These are phyloP conservation scores for Diddensiella caesifluorescens DNA, from an alignment of 805 yeast genomes.

Conservation along the genomic window DNA sequence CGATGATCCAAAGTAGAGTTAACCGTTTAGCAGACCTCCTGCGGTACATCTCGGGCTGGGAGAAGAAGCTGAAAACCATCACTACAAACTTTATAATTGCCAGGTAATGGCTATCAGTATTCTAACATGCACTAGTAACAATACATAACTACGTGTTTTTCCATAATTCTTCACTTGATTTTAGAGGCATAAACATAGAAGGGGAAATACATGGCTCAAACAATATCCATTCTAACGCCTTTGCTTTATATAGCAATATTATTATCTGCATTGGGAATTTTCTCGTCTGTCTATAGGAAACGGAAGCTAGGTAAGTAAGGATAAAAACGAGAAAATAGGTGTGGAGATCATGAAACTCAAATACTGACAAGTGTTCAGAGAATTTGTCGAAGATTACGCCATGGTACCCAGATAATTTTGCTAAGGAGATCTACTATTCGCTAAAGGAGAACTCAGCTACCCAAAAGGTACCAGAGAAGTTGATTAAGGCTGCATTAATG, in stretches of 20 bases:
- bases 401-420: conserved; percentile 60
- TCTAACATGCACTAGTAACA: too few relatives aligned
- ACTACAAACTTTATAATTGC: too few relatives aligned
- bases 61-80: too few relatives aligned
- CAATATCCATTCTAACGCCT: conserved; percentile 64
- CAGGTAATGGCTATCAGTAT: too few relatives aligned
- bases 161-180: too few relatives aligned
- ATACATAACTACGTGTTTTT: too few relatives aligned
- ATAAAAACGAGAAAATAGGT: too few relatives aligned
- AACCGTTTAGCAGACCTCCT: too few relatives aligned
- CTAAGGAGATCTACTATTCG: conserved; percentile 57
- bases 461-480: conserved; percentile 69
- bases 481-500: conserved; percentile 61
- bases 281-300: conserved; percentile 62
- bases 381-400: conserved; percentile 60
- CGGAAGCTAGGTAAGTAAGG: conserved; percentile 39
- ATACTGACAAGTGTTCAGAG: conserved; percentile 22
- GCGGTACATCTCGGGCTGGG: too few relatives aligned
- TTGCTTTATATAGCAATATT: conserved; percentile 67
- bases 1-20: too few relatives aligned
- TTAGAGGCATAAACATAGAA: too few relatives aligned
- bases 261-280: conserved; percentile 58
- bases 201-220: conserved; percentile 27
- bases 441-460: conserved; percentile 44
- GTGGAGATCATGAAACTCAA: too few relatives aligned